Base-by-base conservation (phyloP, 495 filamentous ascomycete species). In the Choiromyces venosus region DNA sequence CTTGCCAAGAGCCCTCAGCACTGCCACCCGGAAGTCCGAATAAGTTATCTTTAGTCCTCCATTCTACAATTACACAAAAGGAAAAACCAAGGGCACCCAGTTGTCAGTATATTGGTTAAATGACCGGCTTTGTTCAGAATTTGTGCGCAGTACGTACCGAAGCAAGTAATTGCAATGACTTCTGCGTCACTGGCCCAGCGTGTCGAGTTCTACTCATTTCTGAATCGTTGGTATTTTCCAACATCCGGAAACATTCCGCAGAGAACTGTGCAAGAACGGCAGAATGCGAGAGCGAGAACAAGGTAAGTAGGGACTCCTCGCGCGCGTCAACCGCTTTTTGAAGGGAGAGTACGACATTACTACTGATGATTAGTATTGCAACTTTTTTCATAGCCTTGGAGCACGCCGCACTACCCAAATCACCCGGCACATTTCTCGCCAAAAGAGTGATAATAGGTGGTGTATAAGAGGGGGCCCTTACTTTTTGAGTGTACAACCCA, bases 101-200 rank as follows among this genome's bases (percentile, higher is more conserved):
- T 16, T 2, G 33, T 79, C 56, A 79, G 77, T 38, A 56, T 61
- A 61, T 33, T 33, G 10, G 25, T 33, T 18, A 16, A 33, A 33
- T 25, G 10, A 14, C 33, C 12, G 25, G 52, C 6, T 61, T 61
- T 4, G 10, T 16, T 5, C 25, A 16, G 25, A 33, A 61, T 33
- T 33, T 12, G 52, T 16, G 52, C 12, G 25, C 37, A 44, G 61
- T 66, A 70, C 76, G 68, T 79, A 80, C 88, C 68, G 85, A 87
- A 68, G 86, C 88, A 44, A 95, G 83, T 25, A 84, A 82, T 65
- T 81, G 85, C 82, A 97, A 83, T 66, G 86, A 88, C 67, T 84
- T 84, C 75, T 91, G 89, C 10, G 90, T 92, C 18, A 93, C 91
- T 0, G 93, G 93, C n/a, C 91, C 93, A 42, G 86, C 86, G 83